Evolutionary conservation across 2,329 filamentous ascomycete species (phyloP).

Genomic region (Penicillium sp.): DNA sequence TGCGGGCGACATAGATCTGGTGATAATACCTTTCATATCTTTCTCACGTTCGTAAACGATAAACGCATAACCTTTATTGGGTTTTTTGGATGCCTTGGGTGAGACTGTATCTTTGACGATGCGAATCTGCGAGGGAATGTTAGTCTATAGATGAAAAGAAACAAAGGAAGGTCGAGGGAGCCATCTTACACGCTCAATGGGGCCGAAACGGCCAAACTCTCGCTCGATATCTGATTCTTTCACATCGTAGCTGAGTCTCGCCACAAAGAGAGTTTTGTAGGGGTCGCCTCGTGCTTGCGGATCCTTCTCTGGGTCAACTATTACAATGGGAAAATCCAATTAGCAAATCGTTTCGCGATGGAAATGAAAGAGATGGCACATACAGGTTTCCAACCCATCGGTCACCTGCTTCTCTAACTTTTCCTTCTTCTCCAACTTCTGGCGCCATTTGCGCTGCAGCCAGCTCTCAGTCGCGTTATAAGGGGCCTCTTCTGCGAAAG

Average conservation of each 20-base stretch:
- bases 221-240: slow-evolving; percentile 87
- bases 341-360: slow-evolving; percentile 2
- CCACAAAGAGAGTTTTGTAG: slow-evolving; percentile 92
- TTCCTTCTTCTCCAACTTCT: slow-evolving; percentile 76
- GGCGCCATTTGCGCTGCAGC: slow-evolving; percentile 82
- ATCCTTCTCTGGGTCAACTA: slow-evolving; percentile 81
- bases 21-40: slow-evolving; percentile 90
- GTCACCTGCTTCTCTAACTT: slow-evolving; percentile 63
- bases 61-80: slow-evolving; percentile 90
- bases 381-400: slow-evolving; percentile 68
- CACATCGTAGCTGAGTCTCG: slow-evolving; percentile 83
- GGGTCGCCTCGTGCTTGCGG: slow-evolving; percentile 88
- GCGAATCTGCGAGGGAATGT: slow-evolving; percentile 64
- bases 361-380: slow-evolving; percentile 13
- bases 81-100: slow-evolving; percentile 76
- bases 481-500: slow-evolving; percentile 74
- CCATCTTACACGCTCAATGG: slow-evolving; percentile 78
- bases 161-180: background rate
- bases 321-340: slow-evolving; percentile 3
- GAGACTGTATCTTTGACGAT: slow-evolving; percentile 71
- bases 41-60: slow-evolving; percentile 96
- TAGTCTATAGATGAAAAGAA: background rate
- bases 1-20: slow-evolving; percentile 13
- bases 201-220: slow-evolving; percentile 90
- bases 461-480: slow-evolving; percentile 88